Evolutionary conservation across 208 protist species (phyloP).

Genomic region (Wallacemonas sp.): DNA sequence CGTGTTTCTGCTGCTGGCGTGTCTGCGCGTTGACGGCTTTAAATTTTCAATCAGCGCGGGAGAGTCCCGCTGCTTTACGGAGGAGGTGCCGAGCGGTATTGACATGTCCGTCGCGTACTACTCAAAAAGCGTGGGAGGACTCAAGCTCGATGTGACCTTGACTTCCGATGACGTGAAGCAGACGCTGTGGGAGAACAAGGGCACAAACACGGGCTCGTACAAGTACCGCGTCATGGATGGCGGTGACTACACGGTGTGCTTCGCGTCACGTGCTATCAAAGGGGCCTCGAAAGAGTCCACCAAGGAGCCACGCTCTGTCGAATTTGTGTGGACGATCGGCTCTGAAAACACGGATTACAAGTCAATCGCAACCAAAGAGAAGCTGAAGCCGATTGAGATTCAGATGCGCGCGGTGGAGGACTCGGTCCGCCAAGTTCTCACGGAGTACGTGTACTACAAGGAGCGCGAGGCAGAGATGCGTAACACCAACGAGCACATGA

Average conservation of each 20-base stretch:
- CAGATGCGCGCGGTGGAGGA: constrained; percentile 90
- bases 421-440: constrained; percentile 73
- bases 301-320: constrained; percentile 25
- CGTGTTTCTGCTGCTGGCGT: constrained; percentile 12
- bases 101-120: constrained; percentile 60
- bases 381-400: constrained; percentile 90
- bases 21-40: constrained; percentile 16
- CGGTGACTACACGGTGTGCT: constrained; percentile 77
- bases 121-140: constrained; percentile 47
- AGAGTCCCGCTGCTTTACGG: constrained; percentile 69
- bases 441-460: constrained; percentile 87
- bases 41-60: constrained; percentile 49
- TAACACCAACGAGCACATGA: constrained; percentile 86
- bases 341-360: constrained; percentile 71
- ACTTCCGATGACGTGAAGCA: constrained; percentile 9
- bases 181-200: constrained; percentile 12
- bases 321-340: constrained; percentile 43
- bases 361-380: constrained; percentile 72
- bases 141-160: constrained; percentile 61
- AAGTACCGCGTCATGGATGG: constrained; percentile 35
- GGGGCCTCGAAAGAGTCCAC: constrained; percentile 19
- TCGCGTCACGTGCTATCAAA: constrained; percentile 45
- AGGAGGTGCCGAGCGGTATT: constrained; percentile 72
- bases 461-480: constrained; percentile 87
- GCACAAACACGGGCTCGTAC: constrained; percentile 38